Conservation (phyloP, 2,329 filamentous ascomycete genomes). For the Pseudopyricularia cyperi region DNA sequence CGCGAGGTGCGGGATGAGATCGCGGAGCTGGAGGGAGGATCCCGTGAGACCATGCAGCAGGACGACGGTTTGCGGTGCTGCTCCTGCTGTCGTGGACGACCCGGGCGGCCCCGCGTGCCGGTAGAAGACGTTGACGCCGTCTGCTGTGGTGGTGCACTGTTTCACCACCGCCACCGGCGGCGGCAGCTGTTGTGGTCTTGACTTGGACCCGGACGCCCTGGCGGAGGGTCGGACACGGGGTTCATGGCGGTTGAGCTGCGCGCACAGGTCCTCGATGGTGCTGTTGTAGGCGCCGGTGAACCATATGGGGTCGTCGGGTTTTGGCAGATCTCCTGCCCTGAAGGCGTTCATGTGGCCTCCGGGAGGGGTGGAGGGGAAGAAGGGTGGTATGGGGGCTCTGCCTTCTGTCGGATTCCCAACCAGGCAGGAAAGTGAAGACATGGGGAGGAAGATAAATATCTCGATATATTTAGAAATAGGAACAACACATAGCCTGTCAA, state of each 20-base stretch:
- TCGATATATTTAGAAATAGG: too few species aligned
- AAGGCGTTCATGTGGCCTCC: not conserved
- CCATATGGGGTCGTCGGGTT: not conserved
- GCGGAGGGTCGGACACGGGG: not conserved
- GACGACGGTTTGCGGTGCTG: slow-evolving; percentile 20
- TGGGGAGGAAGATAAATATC: too few species aligned
- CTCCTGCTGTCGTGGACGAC: not conserved
- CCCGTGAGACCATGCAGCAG: slow-evolving; percentile 32
- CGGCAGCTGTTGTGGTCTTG: not conserved
- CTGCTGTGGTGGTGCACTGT: slow-evolving; percentile 2
- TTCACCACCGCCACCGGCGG: too few species aligned
- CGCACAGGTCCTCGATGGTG: not conserved
- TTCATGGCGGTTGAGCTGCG: not conserved
- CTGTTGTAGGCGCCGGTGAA: not conserved
- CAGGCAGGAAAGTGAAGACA: too few species aligned
- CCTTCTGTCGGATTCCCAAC: too few species aligned
- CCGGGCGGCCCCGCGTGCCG: slow-evolving; percentile 16
- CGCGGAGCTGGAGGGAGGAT: slow-evolving; percentile 28
- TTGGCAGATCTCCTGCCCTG: not conserved
- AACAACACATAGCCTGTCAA: too few species aligned
- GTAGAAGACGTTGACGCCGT: slow-evolving; percentile 27
- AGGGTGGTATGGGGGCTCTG: too few species aligned
- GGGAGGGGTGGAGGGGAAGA: not conserved
- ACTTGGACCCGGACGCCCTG: not conserved
- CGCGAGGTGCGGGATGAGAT: slow-evolving; percentile 27